These are phyloP conservation scores for Coemansia umbellata DNA, from an alignment of 192 early-diverging fungal species.

Conservation along the genomic window DNA sequence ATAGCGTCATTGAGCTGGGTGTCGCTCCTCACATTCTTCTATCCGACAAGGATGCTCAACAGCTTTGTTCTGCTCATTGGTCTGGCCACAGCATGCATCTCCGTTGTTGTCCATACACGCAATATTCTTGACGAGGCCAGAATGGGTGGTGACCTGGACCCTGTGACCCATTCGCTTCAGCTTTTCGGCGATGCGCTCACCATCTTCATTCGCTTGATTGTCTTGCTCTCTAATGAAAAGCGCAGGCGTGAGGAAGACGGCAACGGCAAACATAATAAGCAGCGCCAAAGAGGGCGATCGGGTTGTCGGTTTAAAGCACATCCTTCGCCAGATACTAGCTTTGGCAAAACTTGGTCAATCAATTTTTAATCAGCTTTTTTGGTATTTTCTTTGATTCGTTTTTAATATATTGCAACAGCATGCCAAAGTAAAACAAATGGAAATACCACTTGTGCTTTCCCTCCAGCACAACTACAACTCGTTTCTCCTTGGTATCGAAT, in stretches of 20 bases:
- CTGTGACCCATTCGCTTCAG: conserved; percentile 8
- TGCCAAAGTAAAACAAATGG: too few relatives aligned
- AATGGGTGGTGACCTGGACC: conserved; percentile 13
- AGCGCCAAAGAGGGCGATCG: too few relatives aligned
- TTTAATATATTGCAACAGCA: too few relatives aligned
- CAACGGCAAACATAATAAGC: too few relatives aligned
- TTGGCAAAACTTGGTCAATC: too few relatives aligned
- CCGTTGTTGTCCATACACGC: conserved; percentile 25
- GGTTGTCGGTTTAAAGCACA: too few relatives aligned
- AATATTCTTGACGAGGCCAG: conserved; percentile 19
- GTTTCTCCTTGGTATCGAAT: conserved; percentile 10
- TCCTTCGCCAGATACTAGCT: too few relatives aligned
- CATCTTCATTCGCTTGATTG: conserved; percentile 16
- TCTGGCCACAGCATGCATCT: conserved; percentile 14
- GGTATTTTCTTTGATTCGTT: too few relatives aligned
- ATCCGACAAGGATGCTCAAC: conserved; percentile 8
- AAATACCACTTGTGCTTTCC: too few relatives aligned
- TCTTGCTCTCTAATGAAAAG: conserved; percentile 9
- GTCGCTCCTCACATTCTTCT: conserved; percentile 10
- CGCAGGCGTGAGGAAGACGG: conserved; percentile 7
- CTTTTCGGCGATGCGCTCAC: conserved; percentile 24
- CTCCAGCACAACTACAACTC: conserved; percentile 22
- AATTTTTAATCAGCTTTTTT: too few relatives aligned
- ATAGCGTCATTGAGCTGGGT: conserved; percentile 12
- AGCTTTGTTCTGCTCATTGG: conserved; percentile 8